These are phyloP conservation scores for Neofusicoccum sp. DNA, from an alignment of 2,329 filamentous ascomycete genomes.

Conservation along the genomic window DNA sequence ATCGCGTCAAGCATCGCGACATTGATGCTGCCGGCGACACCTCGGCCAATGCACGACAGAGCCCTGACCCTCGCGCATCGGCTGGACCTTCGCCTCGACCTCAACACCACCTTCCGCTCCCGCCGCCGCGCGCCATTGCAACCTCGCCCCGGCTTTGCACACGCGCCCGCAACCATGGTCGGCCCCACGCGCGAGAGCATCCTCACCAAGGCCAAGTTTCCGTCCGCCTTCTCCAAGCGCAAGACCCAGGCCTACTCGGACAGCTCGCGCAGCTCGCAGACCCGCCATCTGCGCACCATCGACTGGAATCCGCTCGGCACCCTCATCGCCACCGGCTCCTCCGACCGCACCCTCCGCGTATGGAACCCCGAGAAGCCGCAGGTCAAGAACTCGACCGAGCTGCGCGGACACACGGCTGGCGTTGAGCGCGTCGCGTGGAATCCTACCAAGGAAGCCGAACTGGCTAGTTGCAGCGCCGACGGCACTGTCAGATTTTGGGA, in stretches of 20 bases:
- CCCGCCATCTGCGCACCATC: constrained; percentile 65
- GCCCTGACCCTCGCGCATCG: neutral
- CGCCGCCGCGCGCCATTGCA: neutral
- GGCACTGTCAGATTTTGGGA: constrained; percentile 81
- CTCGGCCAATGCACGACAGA: too few species aligned
- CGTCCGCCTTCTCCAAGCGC: constrained; percentile 65
- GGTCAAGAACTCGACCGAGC: constrained; percentile 73
- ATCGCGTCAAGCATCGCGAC: too few species aligned
- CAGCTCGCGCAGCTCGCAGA: constrained; percentile 35
- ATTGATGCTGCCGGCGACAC: too few species aligned
- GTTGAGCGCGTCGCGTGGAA: constrained; percentile 81
- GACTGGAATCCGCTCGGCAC: constrained; percentile 88
- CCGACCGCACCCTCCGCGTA: constrained; percentile 70
- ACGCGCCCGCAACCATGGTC: constrained; percentile 19
- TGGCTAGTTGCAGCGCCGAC: constrained; percentile 74
- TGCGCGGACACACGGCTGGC: constrained; percentile 66
- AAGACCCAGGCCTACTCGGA: constrained; percentile 70
- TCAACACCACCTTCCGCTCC: neutral
- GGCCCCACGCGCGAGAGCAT: constrained; percentile 53
- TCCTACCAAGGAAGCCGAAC: constrained; percentile 73
- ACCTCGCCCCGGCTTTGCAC: neutral
- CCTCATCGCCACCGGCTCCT: constrained; percentile 78
- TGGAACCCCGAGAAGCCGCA: constrained; percentile 81
- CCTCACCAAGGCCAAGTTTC: constrained; percentile 71
- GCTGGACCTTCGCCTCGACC: neutral